Conservation (phyloP, 2,329 filamentous ascomycete species). For the Cercospora canescens region DNA sequence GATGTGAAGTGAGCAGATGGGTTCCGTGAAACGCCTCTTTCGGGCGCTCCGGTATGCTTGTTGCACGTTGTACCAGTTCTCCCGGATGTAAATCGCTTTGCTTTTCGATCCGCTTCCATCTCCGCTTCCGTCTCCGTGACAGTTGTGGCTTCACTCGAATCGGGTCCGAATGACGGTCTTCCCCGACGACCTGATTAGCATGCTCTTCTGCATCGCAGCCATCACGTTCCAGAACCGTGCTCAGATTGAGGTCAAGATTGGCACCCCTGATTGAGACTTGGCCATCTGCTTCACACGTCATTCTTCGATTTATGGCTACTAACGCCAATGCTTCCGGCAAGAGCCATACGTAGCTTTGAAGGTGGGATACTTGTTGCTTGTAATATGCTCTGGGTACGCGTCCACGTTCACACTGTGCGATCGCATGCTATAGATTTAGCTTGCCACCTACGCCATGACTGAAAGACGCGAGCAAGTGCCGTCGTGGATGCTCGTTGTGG, state of each 20-base stretch:
- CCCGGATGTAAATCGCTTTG: slow-evolving; percentile 38
- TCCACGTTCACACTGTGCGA: slow-evolving; percentile 43
- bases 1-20: background rate
- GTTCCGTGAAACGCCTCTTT: background rate
- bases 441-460: slow-evolving; percentile 37
- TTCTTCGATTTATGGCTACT: slow-evolving; percentile 40
- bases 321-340: slow-evolving; percentile 38
- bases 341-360: slow-evolving; percentile 41
- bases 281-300: slow-evolving; percentile 39
- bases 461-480: slow-evolving; percentile 41
- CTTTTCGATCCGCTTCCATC: slow-evolving; percentile 36
- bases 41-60: background rate
- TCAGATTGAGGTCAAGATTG: slow-evolving; percentile 44
- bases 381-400: slow-evolving; percentile 45
- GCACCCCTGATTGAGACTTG: slow-evolving; percentile 38
- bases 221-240: slow-evolving; percentile 41
- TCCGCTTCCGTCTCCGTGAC: slow-evolving; percentile 33
- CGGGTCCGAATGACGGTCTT: slow-evolving; percentile 29
- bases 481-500: slow-evolving; percentile 23
- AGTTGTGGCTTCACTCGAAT: slow-evolving; percentile 32
- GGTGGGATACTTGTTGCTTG: slow-evolving; percentile 46
- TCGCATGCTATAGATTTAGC: slow-evolving; percentile 38
- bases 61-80: background rate
- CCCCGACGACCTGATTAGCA: slow-evolving; percentile 36
- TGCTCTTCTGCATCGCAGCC: slow-evolving; percentile 44